Evolutionary conservation across 2,329 filamentous ascomycete genomes (phyloP), one percentile per base, ranked within the genome.

Genomic region (Akanthomyces lecanii): DNA sequence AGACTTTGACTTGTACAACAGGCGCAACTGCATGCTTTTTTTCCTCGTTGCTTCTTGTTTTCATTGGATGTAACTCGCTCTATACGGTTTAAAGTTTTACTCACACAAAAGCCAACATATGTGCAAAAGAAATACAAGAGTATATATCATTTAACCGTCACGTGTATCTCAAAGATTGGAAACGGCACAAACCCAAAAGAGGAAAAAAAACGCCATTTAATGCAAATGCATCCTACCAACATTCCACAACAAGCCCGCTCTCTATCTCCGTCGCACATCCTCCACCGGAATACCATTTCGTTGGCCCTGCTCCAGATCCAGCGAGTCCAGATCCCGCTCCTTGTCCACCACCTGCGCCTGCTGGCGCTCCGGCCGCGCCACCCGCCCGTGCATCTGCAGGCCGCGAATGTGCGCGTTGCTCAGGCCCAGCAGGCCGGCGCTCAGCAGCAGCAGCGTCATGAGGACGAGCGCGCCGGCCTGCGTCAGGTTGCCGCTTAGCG

Each of bases 401-500:
- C 75, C 74, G 38, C 75, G 78, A 0, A 79, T 78, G 58, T 79
- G 74, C 1, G 77, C 75, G 65, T 87, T 87, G 65, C 82, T 82
- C 30, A 85, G 66, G 2, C 81, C 82, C 14, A 88, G 71, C 38
- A 86, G 65, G 0, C 76, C 82, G 0, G 82, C 83, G 28, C 81
- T 83, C n/a, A 75, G 61, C 12, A 87, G 71, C 55, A 87, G 70
- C 57, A 86, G 71, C 0, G 73, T 71, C 65, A 85, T 76, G 45
- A 87, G 74, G 4, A 82, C 72, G 11, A 85, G 71, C 42, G 81
- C 78, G 4, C 83, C 83, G 0, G 75, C 75, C 68, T 84, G 79
- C 0, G 78, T 79, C 63, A 84, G 79, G 69, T 87, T 87, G 12
- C 79, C 82, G 63, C 81, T 80, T 23, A 86, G 71, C 1, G 81